Conservation (phyloP, 768 basidiomycete species). For the Suillus subaureus region DNA sequence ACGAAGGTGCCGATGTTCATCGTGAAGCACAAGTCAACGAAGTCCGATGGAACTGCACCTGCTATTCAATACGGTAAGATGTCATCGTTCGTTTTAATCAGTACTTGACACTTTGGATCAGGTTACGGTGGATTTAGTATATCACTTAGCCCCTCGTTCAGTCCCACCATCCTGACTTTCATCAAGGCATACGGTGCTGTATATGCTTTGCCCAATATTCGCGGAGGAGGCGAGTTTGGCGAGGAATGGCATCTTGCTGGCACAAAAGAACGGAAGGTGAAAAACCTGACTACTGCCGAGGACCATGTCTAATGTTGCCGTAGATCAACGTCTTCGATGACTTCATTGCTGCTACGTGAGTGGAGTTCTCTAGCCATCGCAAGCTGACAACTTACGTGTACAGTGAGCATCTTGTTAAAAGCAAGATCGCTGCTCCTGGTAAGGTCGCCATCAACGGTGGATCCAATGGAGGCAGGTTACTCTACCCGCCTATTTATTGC, state of each 20-base stretch:
- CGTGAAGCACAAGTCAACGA: constrained; percentile 70
- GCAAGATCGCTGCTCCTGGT: constrained; percentile 66
- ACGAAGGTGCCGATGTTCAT: constrained; percentile 86
- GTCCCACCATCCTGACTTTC: constrained; percentile 69
- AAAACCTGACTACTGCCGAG: constrained; percentile 4
- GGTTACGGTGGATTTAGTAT: constrained; percentile 85
- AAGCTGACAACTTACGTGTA: constrained; percentile 7
- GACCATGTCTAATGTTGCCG: constrained; percentile 6
- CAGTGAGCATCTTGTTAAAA: constrained; percentile 72
- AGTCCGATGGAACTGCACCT: constrained; percentile 73
- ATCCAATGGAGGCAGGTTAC: constrained; percentile 72
- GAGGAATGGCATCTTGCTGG: constrained; percentile 85
- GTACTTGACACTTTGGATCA: constrained; percentile 22
- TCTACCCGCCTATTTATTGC: neutral
- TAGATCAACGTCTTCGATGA: constrained; percentile 80
- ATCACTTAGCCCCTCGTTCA: constrained; percentile 74
- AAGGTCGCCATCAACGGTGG: constrained; percentile 80
- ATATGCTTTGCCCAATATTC: constrained; percentile 59
- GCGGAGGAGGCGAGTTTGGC: constrained; percentile 79
- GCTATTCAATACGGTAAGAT: constrained; percentile 72
- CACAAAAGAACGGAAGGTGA: constrained; percentile 67
- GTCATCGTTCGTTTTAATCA: neutral
- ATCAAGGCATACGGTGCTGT: constrained; percentile 70
- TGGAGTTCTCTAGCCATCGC: constrained; percentile 8
- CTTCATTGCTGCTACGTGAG: constrained; percentile 80